Evolutionary conservation across 768 basidiomycete species (phyloP).

Genomic region (Lactarius trivialis): DNA sequence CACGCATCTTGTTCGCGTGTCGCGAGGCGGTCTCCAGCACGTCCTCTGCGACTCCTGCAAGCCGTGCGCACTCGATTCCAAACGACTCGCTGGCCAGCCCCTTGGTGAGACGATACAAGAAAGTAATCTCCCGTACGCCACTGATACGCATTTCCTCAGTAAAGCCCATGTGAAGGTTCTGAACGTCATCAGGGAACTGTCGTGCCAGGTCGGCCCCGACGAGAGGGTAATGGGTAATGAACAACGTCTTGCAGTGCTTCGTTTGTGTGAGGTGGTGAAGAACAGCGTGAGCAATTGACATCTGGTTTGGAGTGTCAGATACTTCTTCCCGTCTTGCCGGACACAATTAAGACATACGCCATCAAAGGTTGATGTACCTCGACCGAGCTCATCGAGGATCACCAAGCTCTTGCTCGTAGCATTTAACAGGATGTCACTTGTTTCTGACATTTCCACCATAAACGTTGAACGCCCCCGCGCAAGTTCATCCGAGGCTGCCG

Average conservation of each 20-base stretch:
- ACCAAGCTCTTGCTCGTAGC: slow-evolving; percentile 76
- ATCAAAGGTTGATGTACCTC: slow-evolving; percentile 91
- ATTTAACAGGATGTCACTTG: slow-evolving; percentile 76
- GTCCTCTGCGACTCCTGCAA: slow-evolving; percentile 73
- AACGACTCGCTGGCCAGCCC: slow-evolving; percentile 82
- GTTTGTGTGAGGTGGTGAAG: slow-evolving; percentile 59
- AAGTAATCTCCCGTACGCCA: slow-evolving; percentile 75
- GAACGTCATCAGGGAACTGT: slow-evolving; percentile 51
- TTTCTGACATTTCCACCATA: slow-evolving; percentile 96
- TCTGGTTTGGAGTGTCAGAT: slow-evolving; percentile 43
- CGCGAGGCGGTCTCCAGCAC: slow-evolving; percentile 55
- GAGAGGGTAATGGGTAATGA: slow-evolving; percentile 92
- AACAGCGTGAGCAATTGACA: slow-evolving; percentile 83
- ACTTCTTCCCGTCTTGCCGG: not conserved
- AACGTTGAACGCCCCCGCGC: slow-evolving; percentile 86
- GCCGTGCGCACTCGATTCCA: slow-evolving; percentile 85
- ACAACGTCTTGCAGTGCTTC: slow-evolving; percentile 67
- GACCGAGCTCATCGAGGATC: slow-evolving; percentile 83
- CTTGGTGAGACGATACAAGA: slow-evolving; percentile 68
- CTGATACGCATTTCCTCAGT: slow-evolving; percentile 60
- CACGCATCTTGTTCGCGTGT: slow-evolving; percentile 49
- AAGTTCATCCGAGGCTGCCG: slow-evolving; percentile 77
- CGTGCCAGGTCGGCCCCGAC: slow-evolving; percentile 64
- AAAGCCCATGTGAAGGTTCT: slow-evolving; percentile 87
- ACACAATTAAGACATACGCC: slow-evolving; percentile 37